Conservation (phyloP, 2,329 filamentous ascomycete species). For the Zarea fungicola region DNA sequence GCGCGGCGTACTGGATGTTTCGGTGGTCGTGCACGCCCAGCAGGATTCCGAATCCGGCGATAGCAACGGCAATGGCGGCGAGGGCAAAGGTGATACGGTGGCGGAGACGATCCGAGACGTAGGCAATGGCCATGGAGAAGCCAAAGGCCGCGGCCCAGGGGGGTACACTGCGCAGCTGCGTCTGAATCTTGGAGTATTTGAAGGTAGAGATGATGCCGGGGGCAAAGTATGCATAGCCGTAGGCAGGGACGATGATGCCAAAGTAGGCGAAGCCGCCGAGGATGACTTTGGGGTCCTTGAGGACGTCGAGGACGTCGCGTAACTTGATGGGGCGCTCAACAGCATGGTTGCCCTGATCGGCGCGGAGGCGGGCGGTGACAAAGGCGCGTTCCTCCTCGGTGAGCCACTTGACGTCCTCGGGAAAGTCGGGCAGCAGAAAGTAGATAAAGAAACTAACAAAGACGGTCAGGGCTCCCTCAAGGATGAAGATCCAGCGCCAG, state of each 20-base stretch:
- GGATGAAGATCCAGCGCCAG: conserved; percentile 81
- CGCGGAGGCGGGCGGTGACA: conserved; percentile 59
- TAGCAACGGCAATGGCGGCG: conserved; percentile 64
- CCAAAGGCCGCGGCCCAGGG: conserved; percentile 66
- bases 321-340: conserved; percentile 56
- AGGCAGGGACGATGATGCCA: conserved; percentile 71
- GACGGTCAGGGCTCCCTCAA: conserved; percentile 64
- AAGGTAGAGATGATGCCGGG: conserved; percentile 66
- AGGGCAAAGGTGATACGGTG: conserved; percentile 74
- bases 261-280: conserved; percentile 78
- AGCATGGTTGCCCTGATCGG: conserved; percentile 64
- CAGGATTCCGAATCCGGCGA: conserved; percentile 72
- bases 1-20: conserved; percentile 65
- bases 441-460: conserved; percentile 57
- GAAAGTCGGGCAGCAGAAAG: conserved; percentile 69
- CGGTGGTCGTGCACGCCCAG: conserved; percentile 64
- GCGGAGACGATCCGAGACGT: conserved; percentile 61
- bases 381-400: conserved; percentile 62
- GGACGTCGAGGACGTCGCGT: conserved; percentile 54
- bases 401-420: conserved; percentile 70
- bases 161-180: conserved; percentile 53
- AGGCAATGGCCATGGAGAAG: conserved; percentile 72
- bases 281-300: conserved; percentile 71
- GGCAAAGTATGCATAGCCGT: conserved; percentile 73
- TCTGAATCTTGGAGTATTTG: conserved; percentile 53